Evolutionary conservation across 495 filamentous ascomycete genomes (phyloP), one percentile per base, ranked within the genome.

Genomic region (Neurospora sp.): DNA sequence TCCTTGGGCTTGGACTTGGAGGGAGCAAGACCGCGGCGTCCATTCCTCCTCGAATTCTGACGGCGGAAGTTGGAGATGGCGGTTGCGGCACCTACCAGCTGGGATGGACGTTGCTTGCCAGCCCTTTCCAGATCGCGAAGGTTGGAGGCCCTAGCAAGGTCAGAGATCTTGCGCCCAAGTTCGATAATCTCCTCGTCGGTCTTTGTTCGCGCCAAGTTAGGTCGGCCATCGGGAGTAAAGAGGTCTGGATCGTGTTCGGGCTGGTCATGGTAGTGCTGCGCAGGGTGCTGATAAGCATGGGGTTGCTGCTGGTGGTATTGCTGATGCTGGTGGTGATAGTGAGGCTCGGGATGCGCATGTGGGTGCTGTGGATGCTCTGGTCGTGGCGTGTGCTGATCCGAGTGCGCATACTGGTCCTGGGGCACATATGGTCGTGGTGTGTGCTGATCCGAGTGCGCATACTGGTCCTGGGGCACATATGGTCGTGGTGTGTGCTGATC

Each of bases 121-220:
- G 76, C 78, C 22, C 79, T 79, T 48, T 79, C 78, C 35, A 84
- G 79, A 10, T 87, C 84, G 16, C 80, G 79, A 9, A 72, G 61
- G 74, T 87, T 86, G 53, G 85, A 77, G 68, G 79, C 77, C 70
- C 80, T 79, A 18, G 85, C 85, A 18, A 86, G 74, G 71, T 85
- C 82, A 22, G 82, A 81, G 35, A 87, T 81, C 75, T 83, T 76
- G 53, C 83, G 81, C 68, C 85, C 85, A 69, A 87, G 75, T 59
- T 81, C 82, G 27, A 85, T 69, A 68, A 87, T 87, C 73, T 86
- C 84, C 73, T 86, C 84, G 73, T 87, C 85, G 8, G 83, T 85
- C 76, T 83, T 81, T 35, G 76, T 78, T 18, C 79, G 79, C 68
- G 73, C 74, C 40, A 80, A 71, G 9, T 70, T 61, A 12, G 78